Base-by-base conservation (phyloP, 2,329 filamentous ascomycete species). In the Aspergillus puulaauensis region DNA sequence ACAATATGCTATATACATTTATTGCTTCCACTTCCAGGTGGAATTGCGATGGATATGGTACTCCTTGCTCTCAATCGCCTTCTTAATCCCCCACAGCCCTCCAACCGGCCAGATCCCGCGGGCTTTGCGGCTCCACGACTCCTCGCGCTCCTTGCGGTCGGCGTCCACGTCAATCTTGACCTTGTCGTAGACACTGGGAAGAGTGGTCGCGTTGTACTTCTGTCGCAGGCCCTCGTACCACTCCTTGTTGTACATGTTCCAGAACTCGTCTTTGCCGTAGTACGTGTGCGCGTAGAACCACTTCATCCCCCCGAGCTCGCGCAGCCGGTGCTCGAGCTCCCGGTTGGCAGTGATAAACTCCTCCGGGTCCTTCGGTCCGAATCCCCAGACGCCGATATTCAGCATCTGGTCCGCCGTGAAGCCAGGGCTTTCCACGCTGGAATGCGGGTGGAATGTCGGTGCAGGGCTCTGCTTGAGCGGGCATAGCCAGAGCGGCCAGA, bases 241-340 rank as follows among this genome's bases (percentile, higher is more conserved):
- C 2, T 66, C 58, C 41, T 69, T 70, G 53, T 79, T 71, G 59
- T 77, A 78, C 47, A 76, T 73, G 6, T 62, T 53, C 77, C 77
- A 79, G 61, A 79, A 79, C 56, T 79, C 76, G 4, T 75, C 68
- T 58, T 89, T 83, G n/a, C 83, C 82, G 72, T 95, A 95, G 76
- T 92, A 96, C 0, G 90, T 89, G 68, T 93, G 89, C 3, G 91
- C 90, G 73, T 96, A 96, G 12, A 96, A 79, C 89, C 90, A 95
- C 77, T 96, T 96, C 78, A 89, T 85, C 2, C 91, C 91, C 47
- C 87, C 86, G 1, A 95, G 82, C 62, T 85, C 80, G 48, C 79
- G 78, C 4, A 93, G 83, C 68, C 89, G 88, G 19, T 78, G 75
- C 76, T 96, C 91, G 19, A 96, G 80, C 44, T 80, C 81, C 33